Conservation (phyloP, 352 stramenopile genomes). For the Pythium sukuiense region DNA sequence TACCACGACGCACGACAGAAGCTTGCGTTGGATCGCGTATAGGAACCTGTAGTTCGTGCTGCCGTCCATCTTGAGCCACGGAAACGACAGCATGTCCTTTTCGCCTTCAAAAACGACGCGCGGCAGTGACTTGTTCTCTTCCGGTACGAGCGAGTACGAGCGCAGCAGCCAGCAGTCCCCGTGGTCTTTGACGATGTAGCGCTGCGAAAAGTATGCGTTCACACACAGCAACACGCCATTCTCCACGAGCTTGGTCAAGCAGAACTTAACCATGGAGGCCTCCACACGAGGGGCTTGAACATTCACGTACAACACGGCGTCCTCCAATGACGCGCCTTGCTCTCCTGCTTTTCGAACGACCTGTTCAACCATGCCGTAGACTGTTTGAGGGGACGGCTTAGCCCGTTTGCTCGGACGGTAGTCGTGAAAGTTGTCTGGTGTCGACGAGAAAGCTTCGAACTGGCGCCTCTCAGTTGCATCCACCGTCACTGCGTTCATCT, state of each 20-base stretch:
- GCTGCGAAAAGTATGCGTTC: slow-evolving; percentile 71
- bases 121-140: slow-evolving; percentile 11
- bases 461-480: slow-evolving; percentile 35
- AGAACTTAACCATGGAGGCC: slow-evolving; percentile 12
- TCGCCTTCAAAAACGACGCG: slow-evolving; percentile 71
- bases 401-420: slow-evolving; percentile 15
- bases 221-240: slow-evolving; percentile 54
- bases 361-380: slow-evolving; percentile 8
- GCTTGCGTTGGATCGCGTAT: slow-evolving; percentile 74
- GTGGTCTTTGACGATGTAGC: slow-evolving; percentile 64
- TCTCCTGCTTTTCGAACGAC: slow-evolving; percentile 18
- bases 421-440: slow-evolving; percentile 21
- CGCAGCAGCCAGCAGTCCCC: slow-evolving; percentile 69
- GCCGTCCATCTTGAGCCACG: slow-evolving; percentile 84
- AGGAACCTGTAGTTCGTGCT: slow-evolving; percentile 74
- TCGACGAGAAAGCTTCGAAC: slow-evolving; percentile 60
- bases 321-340: slow-evolving; percentile 17
- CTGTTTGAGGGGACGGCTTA: background rate
- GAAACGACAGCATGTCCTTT: slow-evolving; percentile 74
- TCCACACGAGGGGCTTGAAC: background rate
- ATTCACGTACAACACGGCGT: background rate
- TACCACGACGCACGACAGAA: slow-evolving; percentile 57
- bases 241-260: slow-evolving; percentile 54
- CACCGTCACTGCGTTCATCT: slow-evolving; percentile 49
- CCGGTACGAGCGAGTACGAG: slow-evolving; percentile 52